phyloP scores from a whole-genome alignment of 768 basidiomycete species.

The Rhodotorula diobovata region DNA sequence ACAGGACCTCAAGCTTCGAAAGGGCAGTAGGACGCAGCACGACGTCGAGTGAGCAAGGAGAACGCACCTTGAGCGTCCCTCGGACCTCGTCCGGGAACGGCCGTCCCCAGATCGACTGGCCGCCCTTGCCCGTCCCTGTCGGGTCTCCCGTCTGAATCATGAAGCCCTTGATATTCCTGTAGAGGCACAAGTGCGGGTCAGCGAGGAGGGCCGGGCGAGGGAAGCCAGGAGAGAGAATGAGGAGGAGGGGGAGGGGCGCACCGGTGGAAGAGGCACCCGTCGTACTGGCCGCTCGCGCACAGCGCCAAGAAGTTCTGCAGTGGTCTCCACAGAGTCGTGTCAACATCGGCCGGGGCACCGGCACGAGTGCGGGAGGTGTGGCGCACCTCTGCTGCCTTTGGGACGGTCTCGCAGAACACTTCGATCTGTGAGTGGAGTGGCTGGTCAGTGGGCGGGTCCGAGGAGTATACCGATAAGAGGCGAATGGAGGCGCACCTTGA shows the following conservation, averaged over 20 bases:
- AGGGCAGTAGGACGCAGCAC: background rate
- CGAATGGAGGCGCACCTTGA: conserved; percentile 62
- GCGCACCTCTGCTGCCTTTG: conserved; percentile 82
- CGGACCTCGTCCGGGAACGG: conserved; percentile 88
- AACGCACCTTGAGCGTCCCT: conserved; percentile 78
- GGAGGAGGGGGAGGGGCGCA: background rate
- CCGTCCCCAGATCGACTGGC: conserved; percentile 92
- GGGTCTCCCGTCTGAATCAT: conserved; percentile 94
- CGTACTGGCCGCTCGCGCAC: conserved; percentile 81
- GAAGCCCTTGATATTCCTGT: conserved; percentile 85
- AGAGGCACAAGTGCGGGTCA: background rate
- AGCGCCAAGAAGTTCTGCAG: conserved; percentile 88
- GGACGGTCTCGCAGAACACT: conserved; percentile 93
- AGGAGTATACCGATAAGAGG: no score
- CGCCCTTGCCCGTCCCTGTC: conserved; percentile 84
- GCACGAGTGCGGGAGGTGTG: background rate
- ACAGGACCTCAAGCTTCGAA: no score
- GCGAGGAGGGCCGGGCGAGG: no score
- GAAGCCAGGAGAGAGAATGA: background rate
- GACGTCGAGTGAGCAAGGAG: background rate
- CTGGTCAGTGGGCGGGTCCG: background rate
- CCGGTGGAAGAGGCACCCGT: conserved; percentile 77
- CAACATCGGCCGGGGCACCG: background rate
- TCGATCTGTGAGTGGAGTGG: conserved; percentile 64
- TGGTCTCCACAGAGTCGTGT: background rate